phyloP scores from a whole-genome alignment of 108 stramenopile genomes.

The Cyclotella kingstonii region DNA sequence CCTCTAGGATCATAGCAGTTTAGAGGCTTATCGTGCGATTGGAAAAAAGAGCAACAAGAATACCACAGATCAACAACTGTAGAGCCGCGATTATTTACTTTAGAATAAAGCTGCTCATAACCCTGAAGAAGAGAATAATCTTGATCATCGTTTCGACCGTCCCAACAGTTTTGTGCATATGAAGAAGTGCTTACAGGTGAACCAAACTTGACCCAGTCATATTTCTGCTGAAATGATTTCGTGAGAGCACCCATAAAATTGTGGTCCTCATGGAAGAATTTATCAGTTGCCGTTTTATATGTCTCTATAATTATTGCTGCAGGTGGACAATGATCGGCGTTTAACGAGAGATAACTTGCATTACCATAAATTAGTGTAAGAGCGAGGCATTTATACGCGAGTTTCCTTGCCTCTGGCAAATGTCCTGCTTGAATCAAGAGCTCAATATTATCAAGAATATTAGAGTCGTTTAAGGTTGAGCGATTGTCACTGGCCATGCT shows the following conservation, averaged over 20 bases:
- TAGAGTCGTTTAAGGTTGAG: no score
- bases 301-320: background rate
- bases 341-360: background rate
- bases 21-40: background rate
- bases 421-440: background rate
- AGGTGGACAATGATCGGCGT: background rate
- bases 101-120: background rate
- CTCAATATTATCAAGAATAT: background rate
- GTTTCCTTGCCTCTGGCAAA: background rate
- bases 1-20: slow-evolving; percentile 20
- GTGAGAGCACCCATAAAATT: background rate
- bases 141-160: no score
- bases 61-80: slow-evolving; percentile 18
- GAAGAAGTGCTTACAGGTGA: no score
- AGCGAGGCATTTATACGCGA: slow-evolving; percentile 5
- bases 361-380: background rate
- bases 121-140: background rate
- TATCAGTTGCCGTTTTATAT: background rate
- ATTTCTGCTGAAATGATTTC: background rate
- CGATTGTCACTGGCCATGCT: no score
- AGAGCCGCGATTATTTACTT: slow-evolving; percentile 8
- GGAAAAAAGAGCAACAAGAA: slow-evolving; percentile 31
- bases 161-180: no score
- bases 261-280: background rate
- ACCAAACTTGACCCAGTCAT: no score